Evolutionary conservation across 2,329 filamentous ascomycete genomes (phyloP).

Genomic region (Pyrenochaeta sp.): DNA sequence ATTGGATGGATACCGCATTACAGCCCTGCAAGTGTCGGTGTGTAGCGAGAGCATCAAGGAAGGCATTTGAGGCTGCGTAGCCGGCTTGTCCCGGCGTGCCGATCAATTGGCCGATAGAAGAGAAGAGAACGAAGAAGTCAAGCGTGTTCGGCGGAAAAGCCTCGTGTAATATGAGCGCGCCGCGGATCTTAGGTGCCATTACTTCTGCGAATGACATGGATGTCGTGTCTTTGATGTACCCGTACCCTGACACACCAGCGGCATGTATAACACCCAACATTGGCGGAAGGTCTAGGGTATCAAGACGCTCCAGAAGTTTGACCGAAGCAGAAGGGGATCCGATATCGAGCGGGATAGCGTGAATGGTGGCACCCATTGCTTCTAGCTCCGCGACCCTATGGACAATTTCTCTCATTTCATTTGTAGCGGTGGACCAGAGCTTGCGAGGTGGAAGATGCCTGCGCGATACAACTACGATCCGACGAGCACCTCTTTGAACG

Average conservation of each 20-base stretch:
- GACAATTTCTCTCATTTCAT: constrained; percentile 16
- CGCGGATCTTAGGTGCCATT: constrained; percentile 42
- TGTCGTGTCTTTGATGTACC: constrained; percentile 47
- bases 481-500: constrained; percentile 52
- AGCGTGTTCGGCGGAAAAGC: constrained; percentile 35
- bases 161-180: constrained; percentile 37
- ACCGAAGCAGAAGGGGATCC: constrained; percentile 31
- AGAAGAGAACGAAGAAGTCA: constrained; percentile 41
- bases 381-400: constrained; percentile 28
- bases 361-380: constrained; percentile 39
- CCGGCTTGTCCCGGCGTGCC: constrained; percentile 33
- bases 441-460: constrained; percentile 47
- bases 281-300: constrained; percentile 41
- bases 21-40: constrained; percentile 46
- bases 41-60: constrained; percentile 37
- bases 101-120: constrained; percentile 35
- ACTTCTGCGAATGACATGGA: constrained; percentile 41
- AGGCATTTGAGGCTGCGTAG: constrained; percentile 43
- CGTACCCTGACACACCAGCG: constrained; percentile 50
- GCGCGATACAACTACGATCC: constrained; percentile 54
- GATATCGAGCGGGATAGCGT: constrained; percentile 51
- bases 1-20: constrained; percentile 54
- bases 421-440: constrained; percentile 33
- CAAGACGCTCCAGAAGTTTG: constrained; percentile 39
- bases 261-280: constrained; percentile 55